Conservation (phyloP, 2,329 filamentous ascomycete genomes). For the Neonectria coccinea region DNA sequence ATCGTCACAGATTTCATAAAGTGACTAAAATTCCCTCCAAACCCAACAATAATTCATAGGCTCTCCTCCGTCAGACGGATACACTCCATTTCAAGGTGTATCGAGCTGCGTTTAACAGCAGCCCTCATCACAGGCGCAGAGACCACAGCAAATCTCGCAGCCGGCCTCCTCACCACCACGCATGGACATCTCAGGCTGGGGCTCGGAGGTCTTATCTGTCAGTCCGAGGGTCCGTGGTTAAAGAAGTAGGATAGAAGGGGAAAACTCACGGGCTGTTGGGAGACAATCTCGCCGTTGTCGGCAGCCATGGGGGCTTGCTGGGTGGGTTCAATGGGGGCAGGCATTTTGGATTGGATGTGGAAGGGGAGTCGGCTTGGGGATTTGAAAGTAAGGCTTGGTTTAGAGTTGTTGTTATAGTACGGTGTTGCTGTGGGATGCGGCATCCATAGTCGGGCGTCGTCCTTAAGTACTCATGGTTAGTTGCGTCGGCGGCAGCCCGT, state of each 20-base stretch:
- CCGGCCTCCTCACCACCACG: slow-evolving; percentile 60
- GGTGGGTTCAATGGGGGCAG: slow-evolving; percentile 54
- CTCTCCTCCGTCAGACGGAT: not conserved
- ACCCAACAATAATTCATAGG: not conserved
- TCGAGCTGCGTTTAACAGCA: slow-evolving; percentile 52
- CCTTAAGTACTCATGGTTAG: slow-evolving; percentile 36
- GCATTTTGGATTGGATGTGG: slow-evolving; percentile 50
- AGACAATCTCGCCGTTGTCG: slow-evolving; percentile 51
- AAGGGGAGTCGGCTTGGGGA: slow-evolving; percentile 9
- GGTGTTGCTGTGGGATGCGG: slow-evolving; percentile 25
- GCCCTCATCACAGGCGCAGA: slow-evolving; percentile 58
- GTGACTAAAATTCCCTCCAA: slow-evolving; percentile 13
- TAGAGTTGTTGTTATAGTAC: slow-evolving; percentile 31
- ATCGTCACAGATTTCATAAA: slow-evolving; percentile 22
- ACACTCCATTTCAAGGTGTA: not conserved
- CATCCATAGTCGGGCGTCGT: slow-evolving; percentile 27
- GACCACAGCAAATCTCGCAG: slow-evolving; percentile 60
- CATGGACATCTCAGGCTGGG: slow-evolving; percentile 57
- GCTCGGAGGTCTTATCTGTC: slow-evolving; percentile 50
- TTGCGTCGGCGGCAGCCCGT: slow-evolving; percentile 14
- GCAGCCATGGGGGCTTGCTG: slow-evolving; percentile 60
- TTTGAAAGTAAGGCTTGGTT: slow-evolving; percentile 25
- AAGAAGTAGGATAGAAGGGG: not conserved
- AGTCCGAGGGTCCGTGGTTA: not conserved
- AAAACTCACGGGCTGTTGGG: slow-evolving; percentile 56